These are phyloP conservation scores for Coemansia sp. DNA, from an alignment of 192 early-diverging fungal species.

Conservation along the genomic window DNA sequence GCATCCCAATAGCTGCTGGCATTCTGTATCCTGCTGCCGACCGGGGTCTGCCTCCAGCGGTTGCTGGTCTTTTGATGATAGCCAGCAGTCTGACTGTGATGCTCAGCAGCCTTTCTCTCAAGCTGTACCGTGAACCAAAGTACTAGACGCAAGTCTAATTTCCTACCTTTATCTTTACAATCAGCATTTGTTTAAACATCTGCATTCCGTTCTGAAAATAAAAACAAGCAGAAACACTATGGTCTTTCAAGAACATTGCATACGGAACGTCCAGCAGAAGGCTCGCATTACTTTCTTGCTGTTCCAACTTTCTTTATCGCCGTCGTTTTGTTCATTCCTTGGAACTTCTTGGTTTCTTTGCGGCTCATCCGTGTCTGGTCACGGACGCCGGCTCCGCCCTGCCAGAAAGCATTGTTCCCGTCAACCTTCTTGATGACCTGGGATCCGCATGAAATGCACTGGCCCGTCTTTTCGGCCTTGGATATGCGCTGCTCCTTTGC, in stretches of 20 bases:
- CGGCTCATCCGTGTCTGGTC: slow-evolving; percentile 71
- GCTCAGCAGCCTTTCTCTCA: slow-evolving; percentile 71
- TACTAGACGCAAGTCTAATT: slow-evolving; percentile 8
- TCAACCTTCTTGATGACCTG: slow-evolving; percentile 57
- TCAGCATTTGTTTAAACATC: neutral
- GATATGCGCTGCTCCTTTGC: slow-evolving; percentile 72
- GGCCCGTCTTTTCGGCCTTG: slow-evolving; percentile 38
- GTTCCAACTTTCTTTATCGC: slow-evolving; percentile 37
- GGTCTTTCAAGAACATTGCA: too few species aligned
- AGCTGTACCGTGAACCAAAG: slow-evolving; percentile 55
- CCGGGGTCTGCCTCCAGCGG: slow-evolving; percentile 65
- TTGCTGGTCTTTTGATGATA: slow-evolving; percentile 92
- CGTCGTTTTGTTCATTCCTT: slow-evolving; percentile 62
- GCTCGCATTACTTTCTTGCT: slow-evolving; percentile 23
- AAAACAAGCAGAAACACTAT: neutral
- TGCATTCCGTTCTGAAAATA: neutral
- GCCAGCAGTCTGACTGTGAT: slow-evolving; percentile 84
- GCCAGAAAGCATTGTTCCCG: slow-evolving; percentile 76
- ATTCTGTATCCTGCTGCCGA: slow-evolving; percentile 67
- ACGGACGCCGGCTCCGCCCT: slow-evolving; percentile 85
- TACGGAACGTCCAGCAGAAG: neutral
- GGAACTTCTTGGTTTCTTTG: slow-evolving; percentile 69
- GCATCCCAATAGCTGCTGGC: slow-evolving; percentile 91
- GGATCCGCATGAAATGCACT: slow-evolving; percentile 65
- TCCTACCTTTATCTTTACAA: neutral